Conservation (phyloP, 768 basidiomycete species). For the Suillus plorans region DNA sequence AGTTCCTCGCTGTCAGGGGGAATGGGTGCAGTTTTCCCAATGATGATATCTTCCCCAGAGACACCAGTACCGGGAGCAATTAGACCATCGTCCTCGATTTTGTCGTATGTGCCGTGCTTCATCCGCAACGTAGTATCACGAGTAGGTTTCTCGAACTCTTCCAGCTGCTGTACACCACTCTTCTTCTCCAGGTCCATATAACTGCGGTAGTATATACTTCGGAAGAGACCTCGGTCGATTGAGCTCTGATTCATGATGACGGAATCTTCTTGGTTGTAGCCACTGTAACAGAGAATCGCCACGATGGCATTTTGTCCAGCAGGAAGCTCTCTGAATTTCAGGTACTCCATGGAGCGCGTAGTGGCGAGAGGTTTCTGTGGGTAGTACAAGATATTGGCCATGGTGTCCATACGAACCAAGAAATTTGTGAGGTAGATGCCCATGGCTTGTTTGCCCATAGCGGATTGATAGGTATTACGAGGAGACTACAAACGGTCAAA, state of each 20-base stretch:
- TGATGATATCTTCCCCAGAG: constrained; percentile 96
- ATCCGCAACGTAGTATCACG: constrained; percentile 91
- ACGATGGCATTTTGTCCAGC: constrained; percentile 99
- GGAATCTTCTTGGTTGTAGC: constrained; percentile 99
- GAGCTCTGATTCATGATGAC: constrained; percentile 99
- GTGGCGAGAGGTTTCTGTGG: constrained; percentile 99
- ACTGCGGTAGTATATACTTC: constrained; percentile 97
- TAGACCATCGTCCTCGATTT: constrained; percentile 93
- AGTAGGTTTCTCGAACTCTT: constrained; percentile 96
- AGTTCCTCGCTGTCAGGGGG: constrained; percentile 97
- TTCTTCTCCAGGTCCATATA: constrained; percentile 99
- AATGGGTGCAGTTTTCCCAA: constrained; percentile 97
- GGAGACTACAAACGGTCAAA: constrained; percentile 65
- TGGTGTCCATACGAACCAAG: constrained; percentile 98
- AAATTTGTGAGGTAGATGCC: constrained; percentile 98
- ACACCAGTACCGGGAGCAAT: constrained; percentile 96
- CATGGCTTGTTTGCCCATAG: constrained; percentile 99
- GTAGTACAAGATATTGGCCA: constrained; percentile 99
- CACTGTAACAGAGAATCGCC: constrained; percentile 97
- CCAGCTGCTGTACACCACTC: constrained; percentile 85
- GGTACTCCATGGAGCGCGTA: constrained; percentile 98
- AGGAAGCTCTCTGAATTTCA: constrained; percentile 97
- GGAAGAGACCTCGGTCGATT: constrained; percentile 96
- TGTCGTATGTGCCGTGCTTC: constrained; percentile 99
- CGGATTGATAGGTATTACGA: constrained; percentile 99